Evolutionary conservation across 805 yeast genomes (phyloP).

Genomic region (Saccharomycopsis malanga): DNA sequence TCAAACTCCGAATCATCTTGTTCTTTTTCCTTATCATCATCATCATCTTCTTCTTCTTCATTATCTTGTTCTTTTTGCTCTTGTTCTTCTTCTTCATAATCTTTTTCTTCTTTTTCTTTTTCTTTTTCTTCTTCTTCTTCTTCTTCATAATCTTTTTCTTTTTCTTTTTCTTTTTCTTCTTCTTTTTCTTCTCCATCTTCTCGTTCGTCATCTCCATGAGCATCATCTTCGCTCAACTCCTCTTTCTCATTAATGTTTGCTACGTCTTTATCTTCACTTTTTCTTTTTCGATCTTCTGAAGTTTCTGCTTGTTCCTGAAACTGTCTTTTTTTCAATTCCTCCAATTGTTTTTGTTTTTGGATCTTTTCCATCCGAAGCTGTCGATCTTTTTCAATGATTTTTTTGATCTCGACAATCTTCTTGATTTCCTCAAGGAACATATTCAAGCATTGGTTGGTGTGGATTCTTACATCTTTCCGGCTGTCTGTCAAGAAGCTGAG

Average conservation of each 20-base stretch:
- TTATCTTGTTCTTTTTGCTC: constrained; percentile 1
- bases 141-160: not conserved
- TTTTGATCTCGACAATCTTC: constrained; percentile 63
- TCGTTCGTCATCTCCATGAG: constrained; percentile 8
- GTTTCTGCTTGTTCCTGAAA: not conserved
- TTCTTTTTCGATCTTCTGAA: not conserved
- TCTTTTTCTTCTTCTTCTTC: constrained; percentile 6
- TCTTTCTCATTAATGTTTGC: not conserved
- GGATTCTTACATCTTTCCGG: constrained; percentile 79
- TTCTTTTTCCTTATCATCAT: constrained; percentile 21
- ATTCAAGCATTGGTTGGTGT: constrained; percentile 72
- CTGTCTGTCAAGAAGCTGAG: constrained; percentile 74
- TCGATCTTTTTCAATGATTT: constrained; percentile 35
- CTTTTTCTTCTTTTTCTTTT: not conserved
- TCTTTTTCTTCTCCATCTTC: no score
- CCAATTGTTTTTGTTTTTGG: constrained; percentile 18
- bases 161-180: constrained; percentile 13
- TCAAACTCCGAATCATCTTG: constrained; percentile 23
- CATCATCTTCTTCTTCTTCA: constrained; percentile 17
- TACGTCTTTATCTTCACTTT: not conserved
- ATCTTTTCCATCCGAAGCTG: constrained; percentile 22
- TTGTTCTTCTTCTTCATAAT: constrained; percentile 1
- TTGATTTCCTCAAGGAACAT: constrained; percentile 73
- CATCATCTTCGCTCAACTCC: not conserved
- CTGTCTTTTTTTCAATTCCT: not conserved